phyloP scores from a whole-genome alignment of 2,329 filamentous ascomycete species.

The Ascochyta pisi region DNA sequence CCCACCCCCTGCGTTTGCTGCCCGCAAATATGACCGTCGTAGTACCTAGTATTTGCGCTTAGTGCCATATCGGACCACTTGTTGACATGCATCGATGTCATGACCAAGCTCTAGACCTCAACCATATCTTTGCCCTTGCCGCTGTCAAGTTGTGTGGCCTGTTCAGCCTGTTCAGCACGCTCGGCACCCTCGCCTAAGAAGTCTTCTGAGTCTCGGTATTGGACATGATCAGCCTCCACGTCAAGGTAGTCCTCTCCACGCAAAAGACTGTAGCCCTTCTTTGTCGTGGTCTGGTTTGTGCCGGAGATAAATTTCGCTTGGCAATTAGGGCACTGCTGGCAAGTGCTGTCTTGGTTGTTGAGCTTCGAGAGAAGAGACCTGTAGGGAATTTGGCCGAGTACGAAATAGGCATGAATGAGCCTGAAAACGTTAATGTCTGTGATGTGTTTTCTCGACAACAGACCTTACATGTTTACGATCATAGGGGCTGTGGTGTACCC shows the following conservation, averaged over 20 bases:
- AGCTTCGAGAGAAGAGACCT: not conserved
- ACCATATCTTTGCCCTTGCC: slow-evolving; percentile 2
- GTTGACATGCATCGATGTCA: not conserved
- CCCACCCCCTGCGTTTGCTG: not conserved
- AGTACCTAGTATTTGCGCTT: not conserved
- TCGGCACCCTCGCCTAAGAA: slow-evolving; percentile 14
- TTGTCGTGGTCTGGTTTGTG: not conserved
- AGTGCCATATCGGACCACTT: not conserved
- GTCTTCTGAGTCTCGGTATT: slow-evolving; percentile 16
- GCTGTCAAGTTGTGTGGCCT: not conserved
- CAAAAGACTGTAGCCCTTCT: slow-evolving; percentile 18
- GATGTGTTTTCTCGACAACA: not conserved
- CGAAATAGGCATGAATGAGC: slow-evolving; percentile 15
- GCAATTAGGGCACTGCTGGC: slow-evolving; percentile 16
- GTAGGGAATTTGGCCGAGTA: not conserved
- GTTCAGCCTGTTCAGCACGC: not conserved
- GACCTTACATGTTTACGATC: slow-evolving; percentile 14
- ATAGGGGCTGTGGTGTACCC: slow-evolving; percentile 12
- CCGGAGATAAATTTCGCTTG: slow-evolving; percentile 5
- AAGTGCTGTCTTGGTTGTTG: not conserved
- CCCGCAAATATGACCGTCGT: not conserved
- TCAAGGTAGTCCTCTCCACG: slow-evolving; percentile 18
- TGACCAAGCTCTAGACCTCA: not conserved
- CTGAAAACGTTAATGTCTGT: not conserved
- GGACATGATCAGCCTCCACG: slow-evolving; percentile 10